Percentiles rank a stretch among this genome's conserved stretches.
phyloP scores from a whole-genome alignment of 2,329 filamentous ascomycete genomes.

The Teratosphaeria viscida region DNA sequence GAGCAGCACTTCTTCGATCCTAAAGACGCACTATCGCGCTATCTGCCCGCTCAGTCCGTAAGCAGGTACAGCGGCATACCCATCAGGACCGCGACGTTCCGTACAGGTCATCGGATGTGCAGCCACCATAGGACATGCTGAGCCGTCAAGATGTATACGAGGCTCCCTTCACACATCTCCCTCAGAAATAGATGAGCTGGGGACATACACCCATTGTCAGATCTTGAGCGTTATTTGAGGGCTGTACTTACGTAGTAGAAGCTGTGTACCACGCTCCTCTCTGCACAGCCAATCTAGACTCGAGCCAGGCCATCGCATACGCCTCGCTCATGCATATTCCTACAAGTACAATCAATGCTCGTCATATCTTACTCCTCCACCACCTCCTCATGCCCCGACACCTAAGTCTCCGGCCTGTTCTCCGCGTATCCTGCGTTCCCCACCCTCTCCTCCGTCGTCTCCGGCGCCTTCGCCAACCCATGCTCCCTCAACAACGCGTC shows the following conservation, averaged over 20 bases:
- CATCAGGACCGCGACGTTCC: background rate
- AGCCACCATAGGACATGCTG: background rate
- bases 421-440: conserved; percentile 1
- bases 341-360: conserved; percentile 6
- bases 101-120: background rate
- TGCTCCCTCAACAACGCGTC: conserved; percentile 89
- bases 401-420: conserved; percentile 1
- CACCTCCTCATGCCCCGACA: background rate
- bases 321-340: conserved; percentile 5
- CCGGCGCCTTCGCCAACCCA: conserved; percentile 73
- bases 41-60: background rate
- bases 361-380: background rate
- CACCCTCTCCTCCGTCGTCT: conserved; percentile 2
- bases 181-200: background rate
- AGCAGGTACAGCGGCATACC: background rate
- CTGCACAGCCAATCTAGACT: background rate
- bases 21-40: background rate
- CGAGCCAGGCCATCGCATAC: background rate
- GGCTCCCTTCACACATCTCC: background rate
- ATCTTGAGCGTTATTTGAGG: background rate
- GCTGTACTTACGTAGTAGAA: background rate
- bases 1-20: too few relatives aligned
- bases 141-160: background rate
- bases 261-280: background rate
- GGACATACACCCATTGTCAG: background rate